A percentile compares a stretch with the other conserved stretches of the same genome.
phyloP scores from a whole-genome alignment of 768 basidiomycete species.

The Lactifluus piperatus region DNA sequence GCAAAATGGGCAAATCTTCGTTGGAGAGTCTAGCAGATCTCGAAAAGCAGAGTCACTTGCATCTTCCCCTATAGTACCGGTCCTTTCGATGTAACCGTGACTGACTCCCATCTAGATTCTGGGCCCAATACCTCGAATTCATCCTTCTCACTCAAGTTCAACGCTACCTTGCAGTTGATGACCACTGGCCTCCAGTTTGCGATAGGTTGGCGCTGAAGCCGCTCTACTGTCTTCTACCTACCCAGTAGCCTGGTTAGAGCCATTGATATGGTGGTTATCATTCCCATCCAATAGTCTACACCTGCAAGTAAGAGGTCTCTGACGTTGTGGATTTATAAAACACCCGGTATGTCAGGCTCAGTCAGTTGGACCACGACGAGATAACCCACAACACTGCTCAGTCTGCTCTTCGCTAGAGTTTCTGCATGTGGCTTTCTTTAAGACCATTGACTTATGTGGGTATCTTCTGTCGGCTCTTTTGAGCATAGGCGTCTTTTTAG shows the following conservation, averaged over 20 bases:
- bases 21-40: slow-evolving; percentile 79
- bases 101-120: slow-evolving; percentile 40
- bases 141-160: slow-evolving; percentile 72
- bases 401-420: too few species aligned
- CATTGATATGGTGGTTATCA: slow-evolving; percentile 78
- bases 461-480: too few species aligned
- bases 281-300: slow-evolving; percentile 91
- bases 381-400: too few species aligned
- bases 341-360: slow-evolving; percentile 47
- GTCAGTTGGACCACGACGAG: slow-evolving; percentile 66
- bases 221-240: slow-evolving; percentile 89
- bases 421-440: too few species aligned
- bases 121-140: slow-evolving; percentile 70
- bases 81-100: background rate
- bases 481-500: too few species aligned
- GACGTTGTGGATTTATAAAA: background rate
- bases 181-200: slow-evolving; percentile 84
- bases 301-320: slow-evolving; percentile 50
- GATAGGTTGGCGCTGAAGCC: slow-evolving; percentile 91
- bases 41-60: slow-evolving; percentile 77
- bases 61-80: background rate
- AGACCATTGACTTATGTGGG: too few species aligned
- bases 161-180: slow-evolving; percentile 61
- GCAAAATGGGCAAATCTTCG: slow-evolving; percentile 96
- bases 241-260: slow-evolving; percentile 85